Evolutionary conservation across 2,329 filamentous ascomycete species (phyloP).

Genomic region (Apiospora saccharicola): DNA sequence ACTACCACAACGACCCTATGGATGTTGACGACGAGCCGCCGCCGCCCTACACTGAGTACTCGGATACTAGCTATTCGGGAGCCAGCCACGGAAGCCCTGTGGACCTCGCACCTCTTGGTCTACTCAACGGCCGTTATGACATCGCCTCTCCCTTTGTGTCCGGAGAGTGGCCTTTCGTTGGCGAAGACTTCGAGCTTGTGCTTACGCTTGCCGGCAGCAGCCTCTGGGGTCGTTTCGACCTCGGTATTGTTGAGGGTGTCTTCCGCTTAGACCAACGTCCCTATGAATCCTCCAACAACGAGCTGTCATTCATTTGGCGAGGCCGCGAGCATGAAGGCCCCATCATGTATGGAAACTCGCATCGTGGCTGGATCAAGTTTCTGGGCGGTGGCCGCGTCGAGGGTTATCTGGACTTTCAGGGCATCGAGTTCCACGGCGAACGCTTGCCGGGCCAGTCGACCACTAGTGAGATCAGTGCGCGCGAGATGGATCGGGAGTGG

Average conservation of each 20-base stretch:
- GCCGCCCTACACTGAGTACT: slow-evolving; percentile 34
- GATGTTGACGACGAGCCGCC: slow-evolving; percentile 33
- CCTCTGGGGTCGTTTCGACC: slow-evolving; percentile 56
- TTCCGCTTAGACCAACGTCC: slow-evolving; percentile 50
- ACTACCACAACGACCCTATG: slow-evolving; percentile 22
- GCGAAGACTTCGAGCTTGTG: slow-evolving; percentile 43
- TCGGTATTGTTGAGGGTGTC: slow-evolving; percentile 51
- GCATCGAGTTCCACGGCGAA: slow-evolving; percentile 39
- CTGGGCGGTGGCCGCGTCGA: slow-evolving; percentile 46
- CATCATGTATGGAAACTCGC: slow-evolving; percentile 37
- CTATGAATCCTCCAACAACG: slow-evolving; percentile 38
- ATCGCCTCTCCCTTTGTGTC: slow-evolving; percentile 41
- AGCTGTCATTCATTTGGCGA: slow-evolving; percentile 46
- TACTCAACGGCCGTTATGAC: slow-evolving; percentile 55
- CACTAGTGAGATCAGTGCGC: slow-evolving; percentile 39
- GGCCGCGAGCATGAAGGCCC: slow-evolving; percentile 42
- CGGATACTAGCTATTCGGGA: neutral
- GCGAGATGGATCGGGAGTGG: slow-evolving; percentile 39
- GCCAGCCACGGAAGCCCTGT: slow-evolving; percentile 26
- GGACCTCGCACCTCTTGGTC: slow-evolving; percentile 41
- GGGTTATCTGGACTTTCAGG: slow-evolving; percentile 40
- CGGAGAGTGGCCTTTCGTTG: slow-evolving; percentile 36
- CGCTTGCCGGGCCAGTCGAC: slow-evolving; percentile 40
- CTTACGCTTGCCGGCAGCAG: slow-evolving; percentile 48
- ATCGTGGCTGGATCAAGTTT: slow-evolving; percentile 46